Evolutionary conservation across 2,329 filamentous ascomycete genomes (phyloP), one percentile per base, ranked within the genome.

Genomic region (Fusarium compactum): DNA sequence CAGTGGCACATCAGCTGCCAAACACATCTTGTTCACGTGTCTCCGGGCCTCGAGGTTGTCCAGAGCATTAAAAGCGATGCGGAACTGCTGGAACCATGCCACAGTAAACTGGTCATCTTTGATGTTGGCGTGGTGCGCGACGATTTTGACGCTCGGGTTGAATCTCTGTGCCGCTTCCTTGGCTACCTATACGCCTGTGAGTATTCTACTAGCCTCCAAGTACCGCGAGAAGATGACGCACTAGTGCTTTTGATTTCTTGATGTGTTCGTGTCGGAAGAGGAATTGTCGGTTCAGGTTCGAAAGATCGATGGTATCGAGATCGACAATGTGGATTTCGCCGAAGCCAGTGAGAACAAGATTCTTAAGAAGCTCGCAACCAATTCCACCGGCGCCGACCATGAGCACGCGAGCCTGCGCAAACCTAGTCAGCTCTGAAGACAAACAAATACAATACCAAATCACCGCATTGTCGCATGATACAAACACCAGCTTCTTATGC

Each of bases 351-450:
- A 97, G 90, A 46, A 95, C 94, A 61, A 99, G 90, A 80, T 98
- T 97, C 85, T 99, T 99, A 70, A 99, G 89, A 10, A 99, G 87
- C 83, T 99, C 96, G 83, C 96, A 99, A 74, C 96, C 96, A 78
- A 99, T 99, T 68, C 96, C 96, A 67, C 96, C 96, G 59, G 96
- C 96, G 76, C 96, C 96, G 61, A 99, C 95, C 85, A 99, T 94
- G 62, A 99, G 86, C 56, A 98, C 91, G 69, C 91, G 92, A 67
- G 94, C 89, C 94, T 97, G 64, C 54, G 63, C 65, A 71, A 56
- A 56, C 52, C 51, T 48, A 40, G 67, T 76, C 51, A 78, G 75
- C 38, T 30, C 9, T 57, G 14, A 50, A 45, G 25, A 38, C 29
- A 24, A 43, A 59, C 38, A 30, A 56, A n/a, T 41, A 54, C 27